phyloP scores from a whole-genome alignment of 352 stramenopile genomes.

The Phytophthora sojae region DNA sequence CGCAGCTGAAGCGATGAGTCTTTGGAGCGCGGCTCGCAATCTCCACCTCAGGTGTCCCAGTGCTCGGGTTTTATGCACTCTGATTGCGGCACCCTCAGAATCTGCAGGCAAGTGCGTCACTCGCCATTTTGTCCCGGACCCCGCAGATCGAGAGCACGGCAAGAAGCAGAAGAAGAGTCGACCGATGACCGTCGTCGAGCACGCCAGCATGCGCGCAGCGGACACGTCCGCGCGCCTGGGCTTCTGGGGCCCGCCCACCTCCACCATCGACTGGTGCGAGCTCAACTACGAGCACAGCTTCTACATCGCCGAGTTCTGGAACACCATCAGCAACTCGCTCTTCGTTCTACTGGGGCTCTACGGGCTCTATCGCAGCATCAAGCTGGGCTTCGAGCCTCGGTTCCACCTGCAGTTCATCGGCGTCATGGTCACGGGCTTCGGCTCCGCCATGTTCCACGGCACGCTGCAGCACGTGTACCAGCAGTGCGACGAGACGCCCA shows the following conservation, averaged over 20 bases:
- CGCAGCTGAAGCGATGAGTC: not conserved
- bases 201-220: slow-evolving; percentile 19
- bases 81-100: slow-evolving; percentile 8
- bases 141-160: not conserved
- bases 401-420: slow-evolving; percentile 82
- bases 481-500: slow-evolving; percentile 87
- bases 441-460: slow-evolving; percentile 87
- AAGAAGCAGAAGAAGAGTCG: not conserved
- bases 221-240: slow-evolving; percentile 22
- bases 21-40: slow-evolving; percentile 1
- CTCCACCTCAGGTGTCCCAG: not conserved
- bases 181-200: slow-evolving; percentile 22
- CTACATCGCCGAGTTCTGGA: slow-evolving; percentile 91
- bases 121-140: not conserved
- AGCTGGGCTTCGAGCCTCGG: slow-evolving; percentile 75
- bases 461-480: slow-evolving; percentile 87
- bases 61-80: slow-evolving; percentile 3
- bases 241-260: slow-evolving; percentile 77
- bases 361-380: slow-evolving; percentile 66
- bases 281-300: slow-evolving; percentile 80
- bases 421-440: slow-evolving; percentile 83
- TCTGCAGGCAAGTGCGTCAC: not conserved
- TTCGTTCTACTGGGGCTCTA: slow-evolving; percentile 84
- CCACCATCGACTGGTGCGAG: slow-evolving; percentile 91
- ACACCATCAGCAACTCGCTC: slow-evolving; percentile 84